Percentiles rank a stretch among this genome's conserved stretches.
Conservation (phyloP, 345 rosid species). For the Psidium guajava region DNA sequence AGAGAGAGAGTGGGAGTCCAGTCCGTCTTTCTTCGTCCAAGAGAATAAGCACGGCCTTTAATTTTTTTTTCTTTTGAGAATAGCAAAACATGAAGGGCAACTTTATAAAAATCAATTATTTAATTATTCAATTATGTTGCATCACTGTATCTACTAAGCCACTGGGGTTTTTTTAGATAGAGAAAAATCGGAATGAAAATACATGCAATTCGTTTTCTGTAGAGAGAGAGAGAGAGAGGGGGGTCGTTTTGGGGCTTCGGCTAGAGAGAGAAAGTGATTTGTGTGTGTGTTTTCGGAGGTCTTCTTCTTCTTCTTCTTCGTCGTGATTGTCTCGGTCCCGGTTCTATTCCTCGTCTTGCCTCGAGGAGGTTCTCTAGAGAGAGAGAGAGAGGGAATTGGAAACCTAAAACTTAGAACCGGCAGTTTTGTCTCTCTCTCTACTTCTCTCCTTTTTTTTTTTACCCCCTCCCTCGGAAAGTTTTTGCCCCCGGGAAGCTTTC, state of each 20-base stretch:
- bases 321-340: slow-evolving; percentile 1
- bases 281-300: background rate
- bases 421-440: background rate
- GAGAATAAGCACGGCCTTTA: background rate
- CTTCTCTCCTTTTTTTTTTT: no score
- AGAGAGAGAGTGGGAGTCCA: background rate
- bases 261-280: background rate
- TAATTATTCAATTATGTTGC: background rate
- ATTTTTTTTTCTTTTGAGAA: background rate
- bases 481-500: background rate
- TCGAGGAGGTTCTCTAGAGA: background rate
- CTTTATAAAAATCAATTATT: background rate
- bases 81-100: background rate
- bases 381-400: background rate
- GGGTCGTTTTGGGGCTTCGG: background rate
- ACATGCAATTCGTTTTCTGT: background rate
- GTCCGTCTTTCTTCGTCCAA: background rate
- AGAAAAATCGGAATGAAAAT: background rate
- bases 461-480: background rate
- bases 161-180: background rate
- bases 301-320: background rate
- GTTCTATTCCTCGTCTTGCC: background rate
- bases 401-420: background rate
- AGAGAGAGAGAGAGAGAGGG: background rate
- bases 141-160: background rate